These are phyloP conservation scores for Nicotiana otophora DNA, from an alignment of 257 asterid species.

Conservation along the genomic window DNA sequence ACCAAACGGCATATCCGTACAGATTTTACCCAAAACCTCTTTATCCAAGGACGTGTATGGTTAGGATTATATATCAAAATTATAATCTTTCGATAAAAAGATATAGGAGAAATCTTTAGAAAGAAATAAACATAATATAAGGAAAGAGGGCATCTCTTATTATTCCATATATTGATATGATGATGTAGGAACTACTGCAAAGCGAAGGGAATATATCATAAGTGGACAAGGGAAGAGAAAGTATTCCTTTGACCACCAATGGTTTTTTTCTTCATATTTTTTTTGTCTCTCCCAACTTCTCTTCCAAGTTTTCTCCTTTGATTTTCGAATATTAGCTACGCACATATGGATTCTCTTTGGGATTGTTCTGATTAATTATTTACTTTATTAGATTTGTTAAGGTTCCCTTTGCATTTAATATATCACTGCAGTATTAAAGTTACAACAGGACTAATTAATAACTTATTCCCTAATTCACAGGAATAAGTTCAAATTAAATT, in stretches of 20 bases:
- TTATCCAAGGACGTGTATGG: neutral
- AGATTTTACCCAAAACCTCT: neutral
- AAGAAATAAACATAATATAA: constrained; percentile 11
- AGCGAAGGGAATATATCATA: constrained; percentile 16
- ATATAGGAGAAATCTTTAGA: constrained; percentile 7
- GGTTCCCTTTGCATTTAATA: neutral
- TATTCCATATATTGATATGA: neutral
- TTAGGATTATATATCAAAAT: neutral
- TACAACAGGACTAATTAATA: neutral
- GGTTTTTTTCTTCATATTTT: neutral
- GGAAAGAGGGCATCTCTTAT: constrained; percentile 12
- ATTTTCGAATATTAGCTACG: constrained; percentile 19
- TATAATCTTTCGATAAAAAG: neutral
- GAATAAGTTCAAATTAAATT: neutral
- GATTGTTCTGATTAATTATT: neutral
- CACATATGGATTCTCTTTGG: neutral
- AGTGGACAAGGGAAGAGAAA: constrained; percentile 4
- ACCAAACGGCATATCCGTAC: neutral
- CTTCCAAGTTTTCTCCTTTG: constrained; percentile 16
- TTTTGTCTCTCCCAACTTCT: neutral
- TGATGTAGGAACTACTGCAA: constrained; percentile 16
- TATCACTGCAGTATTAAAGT: neutral
- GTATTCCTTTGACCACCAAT: constrained; percentile 30
- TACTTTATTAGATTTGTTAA: constrained; percentile 5
- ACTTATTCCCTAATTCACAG: neutral